These are phyloP conservation scores for Musa troglodytarum DNA, from an alignment of 176 grass and related monocot species.

Conservation along the genomic window DNA sequence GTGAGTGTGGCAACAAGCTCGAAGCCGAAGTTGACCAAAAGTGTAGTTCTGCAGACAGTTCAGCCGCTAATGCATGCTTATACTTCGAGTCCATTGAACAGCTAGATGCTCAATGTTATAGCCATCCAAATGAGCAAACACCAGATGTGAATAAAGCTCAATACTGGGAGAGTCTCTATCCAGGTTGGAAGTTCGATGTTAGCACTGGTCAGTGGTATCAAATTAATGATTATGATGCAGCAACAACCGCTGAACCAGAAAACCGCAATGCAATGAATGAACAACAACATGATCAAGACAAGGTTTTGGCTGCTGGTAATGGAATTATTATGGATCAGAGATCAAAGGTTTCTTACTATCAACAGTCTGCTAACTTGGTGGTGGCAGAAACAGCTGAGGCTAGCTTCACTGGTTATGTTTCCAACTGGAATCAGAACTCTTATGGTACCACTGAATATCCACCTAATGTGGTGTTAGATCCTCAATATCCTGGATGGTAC, in stretches of 20 bases:
- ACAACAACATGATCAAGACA: too few species aligned
- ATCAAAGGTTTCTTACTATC: conserved; percentile 32
- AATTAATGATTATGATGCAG: conserved; percentile 24
- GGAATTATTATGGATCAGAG: background rate
- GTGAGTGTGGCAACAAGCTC: background rate
- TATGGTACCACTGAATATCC: conserved; percentile 34
- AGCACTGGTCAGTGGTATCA: conserved; percentile 77
- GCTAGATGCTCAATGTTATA: background rate
- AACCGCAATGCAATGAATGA: too few species aligned
- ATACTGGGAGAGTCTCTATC: conserved; percentile 63
- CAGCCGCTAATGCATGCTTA: background rate
- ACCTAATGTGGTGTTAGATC: conserved; percentile 79
- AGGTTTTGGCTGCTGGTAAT: too few species aligned
- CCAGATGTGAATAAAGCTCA: conserved; percentile 37
- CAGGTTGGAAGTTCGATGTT: conserved; percentile 69
- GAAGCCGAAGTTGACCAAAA: background rate
- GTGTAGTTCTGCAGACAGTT: background rate
- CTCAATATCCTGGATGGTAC: conserved; percentile 86
- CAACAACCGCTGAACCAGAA: conserved; percentile 19
- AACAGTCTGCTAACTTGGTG: conserved; percentile 32
- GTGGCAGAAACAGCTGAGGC: conserved; percentile 67
- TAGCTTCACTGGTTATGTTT: conserved; percentile 8
- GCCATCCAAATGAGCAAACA: background rate
- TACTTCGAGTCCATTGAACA: background rate
- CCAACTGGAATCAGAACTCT: conserved; percentile 31